A percentile compares a stretch with the other conserved stretches of the same genome.
Evolutionary conservation across 2,329 filamentous ascomycete genomes (phyloP).

Genomic region (Aspergillus chevalieri): DNA sequence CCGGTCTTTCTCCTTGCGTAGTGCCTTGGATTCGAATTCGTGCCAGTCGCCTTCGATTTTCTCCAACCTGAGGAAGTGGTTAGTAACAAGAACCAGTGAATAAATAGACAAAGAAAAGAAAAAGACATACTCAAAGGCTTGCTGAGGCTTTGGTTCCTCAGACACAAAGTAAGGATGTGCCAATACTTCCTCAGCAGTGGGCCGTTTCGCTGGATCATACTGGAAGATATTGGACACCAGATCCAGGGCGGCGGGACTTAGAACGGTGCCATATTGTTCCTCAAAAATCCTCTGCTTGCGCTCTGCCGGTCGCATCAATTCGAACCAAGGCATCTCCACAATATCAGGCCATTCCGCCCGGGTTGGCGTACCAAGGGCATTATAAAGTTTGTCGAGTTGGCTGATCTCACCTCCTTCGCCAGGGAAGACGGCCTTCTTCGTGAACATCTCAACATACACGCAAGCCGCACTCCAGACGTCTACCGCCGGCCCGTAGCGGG

Average conservation of each 20-base stretch:
- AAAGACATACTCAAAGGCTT: slow-evolving; percentile 69
- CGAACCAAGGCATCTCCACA: slow-evolving; percentile 95
- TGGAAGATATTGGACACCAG: slow-evolving; percentile 77
- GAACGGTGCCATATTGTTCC: slow-evolving; percentile 70
- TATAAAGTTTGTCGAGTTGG: slow-evolving; percentile 95
- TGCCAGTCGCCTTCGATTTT: slow-evolving; percentile 92
- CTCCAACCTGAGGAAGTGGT: slow-evolving; percentile 54
- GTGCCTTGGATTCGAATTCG: slow-evolving; percentile 93
- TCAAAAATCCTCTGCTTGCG: slow-evolving; percentile 69
- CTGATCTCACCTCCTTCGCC: slow-evolving; percentile 94
- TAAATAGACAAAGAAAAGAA: slow-evolving; percentile 1
- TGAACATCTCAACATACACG: slow-evolving; percentile 95
- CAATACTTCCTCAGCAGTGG: slow-evolving; percentile 75
- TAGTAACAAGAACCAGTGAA: not conserved
- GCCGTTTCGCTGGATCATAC: slow-evolving; percentile 79
- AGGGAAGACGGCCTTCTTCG: slow-evolving; percentile 85
- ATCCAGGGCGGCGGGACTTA: slow-evolving; percentile 76
- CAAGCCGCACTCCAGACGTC: slow-evolving; percentile 98
- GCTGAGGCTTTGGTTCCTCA: slow-evolving; percentile 70
- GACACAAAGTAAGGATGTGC: slow-evolving; percentile 80
- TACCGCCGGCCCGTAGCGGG: slow-evolving; percentile 80
- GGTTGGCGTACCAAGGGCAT: slow-evolving; percentile 80
- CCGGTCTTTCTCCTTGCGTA: slow-evolving; percentile 75
- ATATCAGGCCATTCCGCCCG: slow-evolving; percentile 80
- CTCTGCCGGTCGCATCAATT: slow-evolving; percentile 73